Base-by-base conservation (phyloP, 108 stramenopile species). In the Mediolabrus comicus region DNA sequence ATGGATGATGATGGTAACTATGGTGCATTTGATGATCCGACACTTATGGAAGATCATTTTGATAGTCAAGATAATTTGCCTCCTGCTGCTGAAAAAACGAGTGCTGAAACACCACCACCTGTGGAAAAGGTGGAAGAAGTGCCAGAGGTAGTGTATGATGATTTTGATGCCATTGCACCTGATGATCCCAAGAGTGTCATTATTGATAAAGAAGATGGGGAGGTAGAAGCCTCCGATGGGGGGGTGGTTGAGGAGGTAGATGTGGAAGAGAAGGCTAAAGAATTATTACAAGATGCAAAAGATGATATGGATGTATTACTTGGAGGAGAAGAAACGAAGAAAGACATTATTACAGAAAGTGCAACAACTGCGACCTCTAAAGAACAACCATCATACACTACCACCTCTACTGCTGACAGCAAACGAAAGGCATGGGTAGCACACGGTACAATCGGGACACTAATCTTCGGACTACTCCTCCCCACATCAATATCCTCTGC, bases 401-500 rank as follows among this genome's bases (percentile, higher is more conserved):
- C n/a, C n/a, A n/a, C 19, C 2, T 49, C 19, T 4, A 22, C 46
- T 0, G 16, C 16, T 4, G 46, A 49, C 2, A n/a, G n/a, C n/a
- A 4, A 24, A 24, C 46, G 22, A 49, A 49, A 22, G 46, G 22
- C 19, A 49, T 79, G 65, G 67, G 51, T 71, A 24, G 64, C 75
- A 22, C 87, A 87, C 77, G 87, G 84, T 17, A 62, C 77, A 53
- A 52, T 87, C 12, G 82, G 79, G 14, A 53, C 60, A 8, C 31
- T 83, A 61, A 72, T 69, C 11, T 83, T 72, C 65, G 82, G 74
- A 0, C 54, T 87, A 11, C 38, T 77, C 25, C 32, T 79, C 13
- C 87, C 87, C 14, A 57, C 72, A 13, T 71, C 87, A 33, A 69
- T 87, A 28, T 75, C 84, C 4, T 74, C 80, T 0, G 87, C 87